Conservation (phyloP, 1,139 yeast species). For the Insectozyma bohioensis region DNA sequence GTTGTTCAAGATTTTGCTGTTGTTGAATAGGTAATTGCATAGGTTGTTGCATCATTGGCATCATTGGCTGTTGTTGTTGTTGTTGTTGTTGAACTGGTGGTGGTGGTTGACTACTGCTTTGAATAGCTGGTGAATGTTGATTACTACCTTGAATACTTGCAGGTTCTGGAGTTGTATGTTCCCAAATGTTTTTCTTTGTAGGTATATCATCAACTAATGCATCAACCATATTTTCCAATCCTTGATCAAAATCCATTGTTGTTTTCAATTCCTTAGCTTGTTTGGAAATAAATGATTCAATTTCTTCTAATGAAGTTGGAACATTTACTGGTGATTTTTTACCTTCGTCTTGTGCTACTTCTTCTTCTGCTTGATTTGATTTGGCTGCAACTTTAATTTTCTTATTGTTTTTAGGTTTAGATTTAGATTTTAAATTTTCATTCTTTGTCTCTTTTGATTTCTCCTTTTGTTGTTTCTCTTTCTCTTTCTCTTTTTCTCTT, state of each 20-base stretch:
- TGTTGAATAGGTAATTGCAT: too few species aligned
- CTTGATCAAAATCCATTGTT: constrained; percentile 9
- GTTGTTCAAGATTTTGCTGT: too few species aligned
- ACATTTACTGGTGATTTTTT: constrained; percentile 13
- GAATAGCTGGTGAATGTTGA: too few species aligned
- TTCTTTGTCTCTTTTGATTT: background rate
- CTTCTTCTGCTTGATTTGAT: constrained; percentile 3
- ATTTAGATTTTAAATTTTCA: background rate
- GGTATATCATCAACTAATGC: constrained; percentile 14
- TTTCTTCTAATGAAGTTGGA: constrained; percentile 27
- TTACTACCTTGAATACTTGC: too few species aligned
- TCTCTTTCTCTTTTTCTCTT: constrained; percentile 1
- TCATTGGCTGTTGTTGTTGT: too few species aligned
- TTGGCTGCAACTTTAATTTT: background rate
- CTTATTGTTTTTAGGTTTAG: background rate
- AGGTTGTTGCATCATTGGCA: too few species aligned
- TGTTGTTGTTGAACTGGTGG: constrained; percentile 1
- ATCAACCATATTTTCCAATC: constrained; percentile 20
- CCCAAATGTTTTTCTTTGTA: constrained; percentile 6
- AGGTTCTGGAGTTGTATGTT: constrained; percentile 7
- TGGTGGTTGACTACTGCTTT: constrained; percentile 3
- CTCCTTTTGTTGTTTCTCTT: background rate
- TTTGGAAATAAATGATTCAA: constrained; percentile 29
- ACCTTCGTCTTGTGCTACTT: too few species aligned
- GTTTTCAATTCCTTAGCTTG: constrained; percentile 18